Conservation (phyloP, 1,139 yeast species). For the Blastobotrys aristatus region DNA sequence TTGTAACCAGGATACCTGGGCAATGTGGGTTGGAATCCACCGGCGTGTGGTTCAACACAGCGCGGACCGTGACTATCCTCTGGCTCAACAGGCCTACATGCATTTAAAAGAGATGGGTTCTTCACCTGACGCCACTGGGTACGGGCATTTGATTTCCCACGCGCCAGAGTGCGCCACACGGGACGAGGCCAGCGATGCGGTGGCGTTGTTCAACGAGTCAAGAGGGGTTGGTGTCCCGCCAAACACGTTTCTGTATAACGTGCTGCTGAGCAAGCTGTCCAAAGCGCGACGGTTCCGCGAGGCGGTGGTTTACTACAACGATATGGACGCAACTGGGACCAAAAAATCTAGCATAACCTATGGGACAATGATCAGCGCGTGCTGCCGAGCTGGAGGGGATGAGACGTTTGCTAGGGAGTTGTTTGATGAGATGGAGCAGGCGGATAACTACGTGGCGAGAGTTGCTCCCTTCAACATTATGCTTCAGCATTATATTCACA, state of each 20-base stretch:
- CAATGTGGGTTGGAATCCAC: slow-evolving; percentile 29
- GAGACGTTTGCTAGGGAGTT: slow-evolving; percentile 33
- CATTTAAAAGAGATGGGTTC: slow-evolving; percentile 32
- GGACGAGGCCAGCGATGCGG: slow-evolving; percentile 36
- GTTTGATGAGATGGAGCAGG: slow-evolving; percentile 36
- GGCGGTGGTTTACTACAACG: slow-evolving; percentile 31
- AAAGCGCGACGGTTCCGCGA: slow-evolving; percentile 36
- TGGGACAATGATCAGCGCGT: slow-evolving; percentile 40
- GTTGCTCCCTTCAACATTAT: slow-evolving; percentile 40
- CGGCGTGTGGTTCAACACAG: slow-evolving; percentile 25
- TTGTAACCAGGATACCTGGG: slow-evolving; percentile 27
- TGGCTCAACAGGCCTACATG: slow-evolving; percentile 30
- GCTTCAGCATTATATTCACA: slow-evolving; percentile 38
- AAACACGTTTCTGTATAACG: slow-evolving; percentile 38
- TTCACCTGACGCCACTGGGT: slow-evolving; percentile 37
- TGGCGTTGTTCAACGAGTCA: slow-evolving; percentile 36
- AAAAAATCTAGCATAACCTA: slow-evolving; percentile 35
- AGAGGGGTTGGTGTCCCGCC: slow-evolving; percentile 28
- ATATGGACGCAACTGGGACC: slow-evolving; percentile 33
- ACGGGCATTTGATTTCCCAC: slow-evolving; percentile 33
- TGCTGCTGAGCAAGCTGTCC: slow-evolving; percentile 35
- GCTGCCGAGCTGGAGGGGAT: slow-evolving; percentile 38
- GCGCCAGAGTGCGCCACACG: slow-evolving; percentile 23
- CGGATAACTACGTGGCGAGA: slow-evolving; percentile 31
- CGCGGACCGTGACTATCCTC: slow-evolving; percentile 24